Base-by-base conservation (phyloP, 1,139 yeast species). In the Pneumocystis sp. region DNA sequence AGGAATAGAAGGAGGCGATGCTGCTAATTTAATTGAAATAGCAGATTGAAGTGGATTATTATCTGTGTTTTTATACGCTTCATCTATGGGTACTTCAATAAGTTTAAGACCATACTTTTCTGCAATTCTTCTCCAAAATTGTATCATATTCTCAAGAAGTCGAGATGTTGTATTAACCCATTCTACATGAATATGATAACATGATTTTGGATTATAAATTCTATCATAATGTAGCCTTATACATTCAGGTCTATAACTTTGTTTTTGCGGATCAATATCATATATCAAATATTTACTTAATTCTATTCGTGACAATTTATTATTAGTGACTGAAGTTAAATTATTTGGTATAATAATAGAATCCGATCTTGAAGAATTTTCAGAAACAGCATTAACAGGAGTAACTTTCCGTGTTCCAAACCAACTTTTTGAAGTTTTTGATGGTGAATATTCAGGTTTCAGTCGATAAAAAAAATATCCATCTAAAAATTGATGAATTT, bases 61-160 rank as follows among this genome's bases (percentile, higher is more conserved):
- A 15, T 79, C 77, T 0, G 96, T 96, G 37, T 91, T 79, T 0
- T 85, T 83, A 71, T 93, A 85, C 56, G 90, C 80, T 71, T 91
- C 97, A 66, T 83, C 85, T 85, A 96, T 88, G 0, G 97, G 97
- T 0, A 93, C 85, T 72, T 93, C 97, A n/a, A 89, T 95, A 64
- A 95, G 77, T 66, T 83, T 83, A 69, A 91, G 79, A 0, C 97
- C 98, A 73, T 89, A 90, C 64, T 95, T 76, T 68, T 89, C 96
- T 71, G 96, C 89, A 61, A 86, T 78, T 66, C 96, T 80, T 0
- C 90, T 83, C 87, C 97, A 86, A 64, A 83, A 83, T 59, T 81
- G 85, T 40, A 95, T 81, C n/a, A 89, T 80, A 71, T 93, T 97
- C 70, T 95, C 98, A 66, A 95, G 85, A 63, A 93, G 81, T 72